Evolutionary conservation across 2,329 filamentous ascomycete species (phyloP), one percentile per base, ranked within the genome.

Genomic region (Fusarium illudens): DNA sequence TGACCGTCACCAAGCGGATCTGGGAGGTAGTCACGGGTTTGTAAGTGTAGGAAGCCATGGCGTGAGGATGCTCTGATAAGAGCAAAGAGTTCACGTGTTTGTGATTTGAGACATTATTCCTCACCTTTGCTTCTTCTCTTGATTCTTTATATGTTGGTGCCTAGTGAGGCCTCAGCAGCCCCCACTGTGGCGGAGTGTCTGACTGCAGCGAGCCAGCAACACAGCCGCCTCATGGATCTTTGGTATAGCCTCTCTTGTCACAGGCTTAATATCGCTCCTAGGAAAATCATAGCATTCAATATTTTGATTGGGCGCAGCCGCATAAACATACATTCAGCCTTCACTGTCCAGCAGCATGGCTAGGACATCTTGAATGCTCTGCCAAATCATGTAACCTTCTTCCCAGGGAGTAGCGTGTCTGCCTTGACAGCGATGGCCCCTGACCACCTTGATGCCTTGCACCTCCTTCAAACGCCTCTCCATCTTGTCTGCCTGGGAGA

Each of bases 1-100:
- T 54, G 3, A 53, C 53, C 0, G 34, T 39, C 1, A 71, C 55
- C 1, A 71, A 62, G 4, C 68, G 67, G 20, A 71, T 71, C 13
- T 70, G 58, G 0, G 64, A 58, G 2, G 50, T 25, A 0, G 42
- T n/a, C 1, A 70, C 32, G 2, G 68, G 59, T 4, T 6, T 39
- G 25, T 71, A 71, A 3, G 15, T 36, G 44, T 68, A 71, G 9
- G 12, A 10, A 20, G 27, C 15, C 64, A 67, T 67, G 3, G 6
- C 10, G 25, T 9, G 39, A n/a, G 15, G 27, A 17, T 44, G 20
- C 15, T n/a, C n/a, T n/a, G n/a, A n/a, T 20, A 44, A 27, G 39
- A 42, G n/a, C n/a, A n/a, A 42, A 42, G 13, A 25, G 20, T n/a
- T 9, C 39, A 25, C 22, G 22, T 27, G 15, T 17, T 27, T 46